These are phyloP conservation scores for Acanthamoeba sp. DNA, from an alignment of 208 protist species.

Conservation along the genomic window DNA sequence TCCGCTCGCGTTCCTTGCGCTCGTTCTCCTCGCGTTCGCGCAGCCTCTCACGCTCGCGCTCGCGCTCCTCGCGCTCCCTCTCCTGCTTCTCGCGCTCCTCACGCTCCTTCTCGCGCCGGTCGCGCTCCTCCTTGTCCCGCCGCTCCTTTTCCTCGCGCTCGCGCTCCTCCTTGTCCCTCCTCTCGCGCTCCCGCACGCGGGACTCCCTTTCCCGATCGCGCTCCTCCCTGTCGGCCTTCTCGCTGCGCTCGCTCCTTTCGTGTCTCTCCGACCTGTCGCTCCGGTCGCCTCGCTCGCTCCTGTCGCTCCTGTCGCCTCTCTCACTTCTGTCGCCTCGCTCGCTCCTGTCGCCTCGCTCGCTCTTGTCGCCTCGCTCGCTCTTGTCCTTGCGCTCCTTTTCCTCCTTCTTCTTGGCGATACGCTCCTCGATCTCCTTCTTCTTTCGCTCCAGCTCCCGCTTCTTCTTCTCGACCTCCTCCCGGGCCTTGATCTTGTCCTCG, in stretches of 20 bases:
- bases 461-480: slow-evolving; percentile 19
- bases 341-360: neutral
- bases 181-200: neutral
- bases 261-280: neutral
- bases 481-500: slow-evolving; percentile 18
- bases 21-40: slow-evolving; percentile 13
- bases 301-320: neutral
- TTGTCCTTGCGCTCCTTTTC: slow-evolving; percentile 6
- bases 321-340: neutral
- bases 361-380: neutral
- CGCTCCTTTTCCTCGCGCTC: neutral
- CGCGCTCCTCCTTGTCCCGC: neutral
- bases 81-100: neutral
- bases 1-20: neutral
- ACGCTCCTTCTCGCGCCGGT: neutral
- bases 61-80: neutral
- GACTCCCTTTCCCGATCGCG: neutral
- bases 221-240: neutral
- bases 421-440: slow-evolving; percentile 30
- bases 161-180: neutral
- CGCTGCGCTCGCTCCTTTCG: neutral
- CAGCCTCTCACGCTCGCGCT: neutral
- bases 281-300: neutral
- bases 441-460: slow-evolving; percentile 17
- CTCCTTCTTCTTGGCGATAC: slow-evolving; percentile 37